Evolutionary conservation across 345 rosid genomes (phyloP), one percentile per base, ranked within the genome.

Genomic region (Euphorbia tirucalli): DNA sequence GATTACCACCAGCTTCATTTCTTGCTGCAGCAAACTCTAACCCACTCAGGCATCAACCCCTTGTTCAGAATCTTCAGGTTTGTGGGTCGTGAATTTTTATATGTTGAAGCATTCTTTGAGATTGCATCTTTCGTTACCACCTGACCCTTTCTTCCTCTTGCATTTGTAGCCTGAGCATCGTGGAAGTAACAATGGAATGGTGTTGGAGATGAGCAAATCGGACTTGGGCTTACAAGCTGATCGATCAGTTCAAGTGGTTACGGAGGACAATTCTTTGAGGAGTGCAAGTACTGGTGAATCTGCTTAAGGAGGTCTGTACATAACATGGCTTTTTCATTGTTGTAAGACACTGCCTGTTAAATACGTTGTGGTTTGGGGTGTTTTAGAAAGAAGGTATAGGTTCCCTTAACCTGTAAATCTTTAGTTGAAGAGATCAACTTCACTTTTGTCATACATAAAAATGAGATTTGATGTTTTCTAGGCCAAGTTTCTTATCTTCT

Each of bases 1-100:
- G 67, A 68, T 37, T 14, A 48, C 11, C 43, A 10, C 63, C 43
- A 31, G 21, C 55, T 15, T 48, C 44, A 49, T 18, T 39, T 72
- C 54, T 31, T 69, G 39, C 68, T n/a, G n/a, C n/a, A n/a, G n/a
- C n/a, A n/a, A n/a, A n/a, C n/a, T n/a, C n/a, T n/a, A n/a, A n/a
- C n/a, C n/a, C n/a, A n/a, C n/a, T n/a, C n/a, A n/a, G n/a, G n/a
- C n/a, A n/a, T n/a, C n/a, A n/a, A n/a, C n/a, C n/a, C n/a, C n/a
- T n/a, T n/a, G n/a, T n/a, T n/a, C n/a, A n/a, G n/a, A 72, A 58
- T 25, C 61, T 62, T 59, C 63, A 76, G 81, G 83, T 81, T 54
- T 41, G 52, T 8, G n/a, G n/a, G n/a, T 37, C 41, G 41, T 3
- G 41, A 37, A 3, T 37, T 8, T 37, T 37, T 3, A 37, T 37